Conservation (phyloP, 2,329 filamentous ascomycete genomes). For the Arthroderma sp. region DNA sequence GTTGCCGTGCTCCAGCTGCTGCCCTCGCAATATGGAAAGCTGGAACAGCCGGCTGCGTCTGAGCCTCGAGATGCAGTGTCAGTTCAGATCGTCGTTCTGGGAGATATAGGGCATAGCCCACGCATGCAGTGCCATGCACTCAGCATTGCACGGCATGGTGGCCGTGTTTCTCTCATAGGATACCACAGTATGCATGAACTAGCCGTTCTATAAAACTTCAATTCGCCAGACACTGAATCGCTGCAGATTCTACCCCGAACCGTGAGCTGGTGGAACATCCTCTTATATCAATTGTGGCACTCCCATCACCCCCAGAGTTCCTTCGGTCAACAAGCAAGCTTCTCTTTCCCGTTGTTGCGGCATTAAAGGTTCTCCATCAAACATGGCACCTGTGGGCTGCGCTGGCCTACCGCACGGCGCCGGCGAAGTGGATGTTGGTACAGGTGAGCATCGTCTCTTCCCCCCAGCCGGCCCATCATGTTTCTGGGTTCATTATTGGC, state of each 20-base stretch:
- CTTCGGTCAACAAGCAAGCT: constrained; percentile 57
- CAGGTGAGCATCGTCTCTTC: constrained; percentile 40
- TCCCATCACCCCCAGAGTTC: constrained; percentile 54
- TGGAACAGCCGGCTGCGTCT: background rate
- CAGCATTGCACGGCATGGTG: constrained; percentile 74
- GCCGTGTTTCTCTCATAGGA: constrained; percentile 71
- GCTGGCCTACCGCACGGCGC: constrained; percentile 61
- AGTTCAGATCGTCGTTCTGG: constrained; percentile 62
- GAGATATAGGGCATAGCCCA: constrained; percentile 88
- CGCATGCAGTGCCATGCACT: constrained; percentile 98
- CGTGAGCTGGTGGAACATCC: constrained; percentile 60
- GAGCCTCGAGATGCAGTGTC: background rate
- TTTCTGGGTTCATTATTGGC: too few relatives aligned
- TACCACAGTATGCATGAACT: constrained; percentile 54
- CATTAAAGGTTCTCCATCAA: constrained; percentile 79
- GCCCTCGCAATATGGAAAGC: background rate
- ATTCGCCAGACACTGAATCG: background rate
- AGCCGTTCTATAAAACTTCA: background rate
- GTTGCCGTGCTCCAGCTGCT: background rate
- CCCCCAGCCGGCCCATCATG: too few relatives aligned
- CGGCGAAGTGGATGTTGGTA: constrained; percentile 74
- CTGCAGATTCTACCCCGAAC: constrained; percentile 62
- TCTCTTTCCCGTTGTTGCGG: constrained; percentile 66
- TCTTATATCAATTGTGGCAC: constrained; percentile 57
- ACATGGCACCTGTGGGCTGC: constrained; percentile 57